phyloP scores from a whole-genome alignment of 2,329 filamentous ascomycete genomes.

The Arthrobotrys conoides region DNA sequence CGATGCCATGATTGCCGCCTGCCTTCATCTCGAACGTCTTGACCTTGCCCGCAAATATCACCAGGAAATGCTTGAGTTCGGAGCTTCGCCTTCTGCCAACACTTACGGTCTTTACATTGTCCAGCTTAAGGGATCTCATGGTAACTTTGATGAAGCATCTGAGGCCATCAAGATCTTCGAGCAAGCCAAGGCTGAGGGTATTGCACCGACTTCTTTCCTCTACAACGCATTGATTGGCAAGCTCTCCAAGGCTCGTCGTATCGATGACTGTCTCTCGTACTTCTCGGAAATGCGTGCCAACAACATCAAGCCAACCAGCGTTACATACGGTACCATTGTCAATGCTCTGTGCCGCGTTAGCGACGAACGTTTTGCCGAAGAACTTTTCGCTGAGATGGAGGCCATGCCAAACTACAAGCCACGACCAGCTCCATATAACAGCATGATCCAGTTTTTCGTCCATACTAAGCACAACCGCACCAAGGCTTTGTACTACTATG shows the following conservation, averaged over 20 bases:
- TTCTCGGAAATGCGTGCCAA: slow-evolving; percentile 97
- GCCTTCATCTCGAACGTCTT: slow-evolving; percentile 85
- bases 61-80: slow-evolving; percentile 90
- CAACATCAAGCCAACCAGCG: slow-evolving; percentile 93
- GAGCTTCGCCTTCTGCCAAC: slow-evolving; percentile 92
- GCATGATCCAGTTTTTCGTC: slow-evolving; percentile 99
- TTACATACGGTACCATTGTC: slow-evolving; percentile 98
- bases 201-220: slow-evolving; percentile 94
- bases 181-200: slow-evolving; percentile 90
- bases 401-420: slow-evolving; percentile 99
- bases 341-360: slow-evolving; percentile 97
- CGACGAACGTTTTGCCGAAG: slow-evolving; percentile 96
- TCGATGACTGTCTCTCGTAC: slow-evolving; percentile 98
- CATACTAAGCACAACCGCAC: slow-evolving; percentile 95
- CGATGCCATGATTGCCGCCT: slow-evolving; percentile 95
- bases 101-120: slow-evolving; percentile 99
- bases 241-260: slow-evolving; percentile 95
- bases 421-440: slow-evolving; percentile 96
- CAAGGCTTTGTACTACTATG: slow-evolving; percentile 95
- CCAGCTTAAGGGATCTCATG: slow-evolving; percentile 96
- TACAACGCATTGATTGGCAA: slow-evolving; percentile 99
- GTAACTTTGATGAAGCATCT: slow-evolving; percentile 97
- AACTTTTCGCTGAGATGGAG: slow-evolving; percentile 99
- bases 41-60: slow-evolving; percentile 87
- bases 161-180: slow-evolving; percentile 98